Base-by-base conservation (phyloP, 352 stramenopile species). In the Pythium vanterpoolii region DNA sequence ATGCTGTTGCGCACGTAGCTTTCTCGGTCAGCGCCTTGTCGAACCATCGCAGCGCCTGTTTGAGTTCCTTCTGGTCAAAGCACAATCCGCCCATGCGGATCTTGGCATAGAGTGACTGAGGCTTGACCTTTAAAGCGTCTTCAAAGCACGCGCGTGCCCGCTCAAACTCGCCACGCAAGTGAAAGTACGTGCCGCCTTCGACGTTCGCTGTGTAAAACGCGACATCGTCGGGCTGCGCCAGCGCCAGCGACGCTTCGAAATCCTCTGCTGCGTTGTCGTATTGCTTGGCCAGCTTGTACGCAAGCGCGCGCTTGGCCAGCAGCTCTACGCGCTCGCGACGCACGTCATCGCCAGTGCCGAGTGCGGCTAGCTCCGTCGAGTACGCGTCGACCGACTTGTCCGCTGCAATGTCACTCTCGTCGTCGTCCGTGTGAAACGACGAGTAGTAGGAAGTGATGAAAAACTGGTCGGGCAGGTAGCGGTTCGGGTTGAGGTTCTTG, bases 371-470 rank as follows among this genome's bases (percentile, higher is more conserved):
- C 52, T 86, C 70, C 16, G 38, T 50, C 30, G 78, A 80, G 68
- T 92, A 92, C 53, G 81, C 69, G 5, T 76, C 69, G 1, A 72
- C 74, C 10, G 73, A 75, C 61, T 88, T 81, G 18, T 86, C 69
- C 0, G 73, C 76, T 30, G 71, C 58, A 19, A 90, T 36, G 36
- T 90, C 80, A 56, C 77, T 90, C 60, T 92, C 78, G 53, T 89
- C 83, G 67, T 92, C 83, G 57, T 74, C 85, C 33, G 74, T 65
- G 63, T 92, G 83, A 71, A 92, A 92, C 26, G 83, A 92, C n/a
- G 79, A 90, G 68, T 87, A 92, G 71, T 92, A 92, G 49, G 83
- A 92, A 36, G 79, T 89, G 48, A 92, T 83, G 66, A 92, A 92
- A 64, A 90, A 92, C 62, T 87, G 72, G 62, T 90, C 79, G 2